Base-by-base conservation (phyloP, 1,284 basidiomycete genomes). In the Albatrellus sp. region DNA sequence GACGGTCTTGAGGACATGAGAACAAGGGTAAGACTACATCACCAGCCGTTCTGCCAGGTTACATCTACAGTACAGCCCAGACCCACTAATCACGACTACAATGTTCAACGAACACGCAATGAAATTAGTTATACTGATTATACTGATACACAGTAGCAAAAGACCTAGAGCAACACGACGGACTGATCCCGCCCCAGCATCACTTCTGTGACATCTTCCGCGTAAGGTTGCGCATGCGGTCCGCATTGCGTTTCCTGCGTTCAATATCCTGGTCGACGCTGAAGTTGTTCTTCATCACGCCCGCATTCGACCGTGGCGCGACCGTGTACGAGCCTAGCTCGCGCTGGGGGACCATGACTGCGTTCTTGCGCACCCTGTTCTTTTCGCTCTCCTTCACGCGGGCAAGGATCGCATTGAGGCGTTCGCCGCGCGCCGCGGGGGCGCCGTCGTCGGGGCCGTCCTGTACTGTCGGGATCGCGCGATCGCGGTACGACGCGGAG, bases 401-500 rank as follows among this genome's bases (percentile, higher is more conserved):
- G 6, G 81, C 81, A 44, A 89, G 63, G 49, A 89, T 87, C 5
- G 77, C 66, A 51, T 76, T 78, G 47, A 86, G 66, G 51, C 73
- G 70, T 56, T 83, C 80, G 24, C 54, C 61, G 30, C 60, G 64
- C 36, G 65, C 66, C 33, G 59, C 64, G 6, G 54, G 37, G 3
- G 34, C 16, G 16, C 34, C 61, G 11, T 68, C 69, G 37, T 57
- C 62, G 2, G 61, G 60, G 42, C 60, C 61, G 24, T 54, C 52
- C 10, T 57, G 54, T 2, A 72, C 74, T 1, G 69, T 66, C 12
- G 79, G 83, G 38, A 88, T 69, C 35, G 78, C 66, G 13, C 80
- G 70, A 59, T 90, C 86, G 31, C 89, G 72, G 62, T 86, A 90
- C 28, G 84, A 85, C 3, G 90, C 85, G 11, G 83, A 85, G 36